Evolutionary conservation across 495 filamentous ascomycete species (phyloP), one percentile per base, ranked within the genome.

Genomic region (Delitschia confertaspora): DNA sequence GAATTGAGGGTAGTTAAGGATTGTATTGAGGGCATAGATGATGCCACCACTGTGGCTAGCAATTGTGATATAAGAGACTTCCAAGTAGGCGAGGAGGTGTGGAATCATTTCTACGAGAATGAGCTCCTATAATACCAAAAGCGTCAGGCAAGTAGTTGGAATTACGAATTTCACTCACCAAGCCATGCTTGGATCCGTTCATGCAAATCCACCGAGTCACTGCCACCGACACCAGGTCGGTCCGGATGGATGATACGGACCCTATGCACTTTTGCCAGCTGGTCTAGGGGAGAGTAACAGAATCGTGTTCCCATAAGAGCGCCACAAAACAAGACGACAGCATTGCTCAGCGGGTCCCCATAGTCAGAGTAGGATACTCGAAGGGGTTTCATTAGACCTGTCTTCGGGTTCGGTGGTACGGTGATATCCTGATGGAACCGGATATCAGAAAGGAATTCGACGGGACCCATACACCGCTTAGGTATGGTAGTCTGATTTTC

Each of bases 151-250:
- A 6, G 32, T 17, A 8, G 32, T 17, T 34, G 32, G n/a, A n/a
- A n/a, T 11, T 17, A 20, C 14, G 16, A 42, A 20, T 32, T n/a
- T 20, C 2, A 43, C 43, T 32, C 13, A 55, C 52, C 52, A n/a
- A 51, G 42, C 42, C 44, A 56, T n/a, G 42, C 40, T 11, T 23
- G 8, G 7, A 56, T 49, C 9, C 48, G 31, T 29, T 53, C 21
- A 19, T 49, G 7, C 10, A 39, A 19, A 11, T 35, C 24, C 2
- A 53, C 48, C 10, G 32, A 19, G 22, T 53, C 48, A 31, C 22
- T 56, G 2, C 49, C 49, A 22, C 53, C 53, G 13, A 56, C 53
- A 16, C 53, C 48, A 3, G 53, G 53, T 25, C 53, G 45, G 27
- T 56, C 49, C 25, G 49, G 32, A 37, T 48, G 41, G 3, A 56